Percentiles rank a stretch among this genome's conserved stretches.
Conservation (phyloP, 108 stramenopile species). For the Mediolabrus comicus region DNA sequence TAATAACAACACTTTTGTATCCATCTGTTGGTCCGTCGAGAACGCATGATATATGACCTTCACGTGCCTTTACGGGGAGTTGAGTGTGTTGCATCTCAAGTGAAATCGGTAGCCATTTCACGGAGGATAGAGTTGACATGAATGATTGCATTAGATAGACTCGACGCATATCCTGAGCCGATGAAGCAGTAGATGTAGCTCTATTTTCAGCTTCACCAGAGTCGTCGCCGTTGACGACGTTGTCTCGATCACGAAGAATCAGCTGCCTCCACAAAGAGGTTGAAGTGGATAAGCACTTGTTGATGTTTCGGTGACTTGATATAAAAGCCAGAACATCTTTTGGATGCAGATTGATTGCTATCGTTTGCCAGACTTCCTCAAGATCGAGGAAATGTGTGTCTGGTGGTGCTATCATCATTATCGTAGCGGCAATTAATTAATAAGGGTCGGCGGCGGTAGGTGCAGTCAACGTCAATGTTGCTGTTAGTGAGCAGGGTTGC, state of each 20-base stretch:
- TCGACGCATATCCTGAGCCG: background rate
- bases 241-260: conserved; percentile 4
- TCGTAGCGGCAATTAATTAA: too few species aligned
- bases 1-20: conserved; percentile 28
- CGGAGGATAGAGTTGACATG: conserved; percentile 17
- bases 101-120: conserved; percentile 33
- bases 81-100: background rate
- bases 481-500: too few species aligned
- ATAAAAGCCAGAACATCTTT: conserved; percentile 47
- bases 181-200: background rate
- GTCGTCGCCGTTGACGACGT: background rate
- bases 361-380: conserved; percentile 30
- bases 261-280: conserved; percentile 39
- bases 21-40: conserved; percentile 6
- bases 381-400: conserved; percentile 16
- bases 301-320: conserved; percentile 23
- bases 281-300: conserved; percentile 24
- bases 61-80: conserved; percentile 26
- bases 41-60: conserved; percentile 54
- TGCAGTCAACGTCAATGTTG: too few species aligned
- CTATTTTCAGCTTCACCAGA: too few species aligned
- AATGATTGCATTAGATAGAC: conserved; percentile 30
- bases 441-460: too few species aligned
- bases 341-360: conserved; percentile 22
- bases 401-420: too few species aligned